Evolutionary conservation across 495 filamentous ascomycete species (phyloP).

Genomic region (Aspergillus heteromorphus): DNA sequence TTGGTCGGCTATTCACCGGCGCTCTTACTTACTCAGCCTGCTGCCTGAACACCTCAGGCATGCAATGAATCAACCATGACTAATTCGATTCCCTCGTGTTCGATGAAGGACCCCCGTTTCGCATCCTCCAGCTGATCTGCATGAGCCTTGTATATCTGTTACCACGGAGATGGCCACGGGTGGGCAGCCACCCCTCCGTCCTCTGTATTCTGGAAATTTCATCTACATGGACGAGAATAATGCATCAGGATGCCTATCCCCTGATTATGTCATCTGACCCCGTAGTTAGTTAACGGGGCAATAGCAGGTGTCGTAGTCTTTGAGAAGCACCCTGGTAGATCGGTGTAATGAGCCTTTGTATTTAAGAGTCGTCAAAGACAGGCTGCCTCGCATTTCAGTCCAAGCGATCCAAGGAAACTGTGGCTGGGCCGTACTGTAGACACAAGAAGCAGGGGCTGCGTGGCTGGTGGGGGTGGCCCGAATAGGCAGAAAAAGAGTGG

Average conservation of each 20-base stretch:
- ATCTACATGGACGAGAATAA: background rate
- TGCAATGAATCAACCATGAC: background rate
- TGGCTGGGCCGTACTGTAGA: background rate
- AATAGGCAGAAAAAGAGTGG: constrained; percentile 12
- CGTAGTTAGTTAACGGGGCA: background rate
- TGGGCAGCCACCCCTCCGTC: background rate
- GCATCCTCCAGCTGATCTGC: background rate
- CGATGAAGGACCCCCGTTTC: background rate
- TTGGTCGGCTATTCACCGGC: background rate
- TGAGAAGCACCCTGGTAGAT: background rate
- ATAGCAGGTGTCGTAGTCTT: background rate
- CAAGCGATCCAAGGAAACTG: background rate
- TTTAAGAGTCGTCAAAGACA: too few relatives aligned
- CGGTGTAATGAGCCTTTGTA: too few relatives aligned
- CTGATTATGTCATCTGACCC: constrained; percentile 1
- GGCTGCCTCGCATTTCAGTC: background rate
- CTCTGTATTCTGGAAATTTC: background rate
- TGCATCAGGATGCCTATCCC: background rate
- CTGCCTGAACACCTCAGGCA: constrained; percentile 1
- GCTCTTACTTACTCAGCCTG: background rate
- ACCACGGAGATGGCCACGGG: background rate
- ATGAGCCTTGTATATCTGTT: background rate
- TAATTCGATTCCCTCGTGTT: background rate
- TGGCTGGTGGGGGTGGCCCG: constrained; percentile 13
- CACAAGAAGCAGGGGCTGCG: background rate